Evolutionary conservation across 208 protist genomes (phyloP), one percentile per base, ranked within the genome.

Genomic region (Naegleria fowleri): DNA sequence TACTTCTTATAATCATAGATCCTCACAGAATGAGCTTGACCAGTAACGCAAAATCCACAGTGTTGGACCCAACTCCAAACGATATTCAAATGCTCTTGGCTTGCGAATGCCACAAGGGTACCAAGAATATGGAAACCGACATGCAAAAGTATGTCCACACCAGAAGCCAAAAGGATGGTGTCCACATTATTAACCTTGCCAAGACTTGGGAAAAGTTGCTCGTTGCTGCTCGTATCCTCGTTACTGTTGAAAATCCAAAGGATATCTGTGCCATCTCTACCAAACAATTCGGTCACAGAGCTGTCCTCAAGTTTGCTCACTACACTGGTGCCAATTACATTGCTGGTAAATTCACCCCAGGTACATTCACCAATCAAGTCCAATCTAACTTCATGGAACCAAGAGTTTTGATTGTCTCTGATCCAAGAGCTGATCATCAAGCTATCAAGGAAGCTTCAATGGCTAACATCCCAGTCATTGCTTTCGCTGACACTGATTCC

Each of bases 181-280:
- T 11, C 90, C 95, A 99, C 97, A 94, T 99, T 91, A 96, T 99
- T 93, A 98, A 99, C 95, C 89, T 99, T 75, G 96, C 96, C 95
- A 99, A 98, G 96, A 99, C 98, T 91, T 99, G 97, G 97, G 98
- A 99, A 96, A 99, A 99, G 96, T 96, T 99, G 48, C 94, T 99
- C 92, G 95, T 99, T 6, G 98, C 99, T 91, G 98, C 99, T 93
- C 97, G 98, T 92, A 96, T 99, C 93, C 98, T 99, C 91, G 98
- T 97, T 48, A 97, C 97, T 86, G 98, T 99, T 92, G 98, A 99
- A 95, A 99, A 99, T 97, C 98, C 99, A 88, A 93, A 95, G 88
- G 98, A 99, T 94, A 95, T 99, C 67, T 96, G 94, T 92, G 97
- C 98, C 92, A 98, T 99, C 96, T 99, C 98, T 25, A 95, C 95